Base-by-base conservation (phyloP, 192 early-diverging fungal genomes). In the Coemansia sp. region DNA sequence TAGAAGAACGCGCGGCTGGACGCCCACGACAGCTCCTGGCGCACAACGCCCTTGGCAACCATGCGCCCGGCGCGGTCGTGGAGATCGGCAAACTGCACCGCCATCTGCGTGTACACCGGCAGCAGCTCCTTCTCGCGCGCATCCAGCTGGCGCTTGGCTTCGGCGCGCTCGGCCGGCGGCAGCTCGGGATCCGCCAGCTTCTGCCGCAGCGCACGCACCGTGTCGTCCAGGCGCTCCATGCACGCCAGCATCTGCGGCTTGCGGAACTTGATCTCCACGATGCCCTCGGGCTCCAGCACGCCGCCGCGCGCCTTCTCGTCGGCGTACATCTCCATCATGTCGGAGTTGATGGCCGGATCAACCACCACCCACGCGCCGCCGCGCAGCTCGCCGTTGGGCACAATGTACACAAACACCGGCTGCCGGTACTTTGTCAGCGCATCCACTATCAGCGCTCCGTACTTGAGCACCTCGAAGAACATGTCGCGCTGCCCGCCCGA, bases 321-420 rank as follows among this genome's bases (percentile, higher is more conserved):
- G 17, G 95, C 95, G 69, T 99, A 99, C 97, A 99, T 99, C 79
- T 99, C 97, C 97, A 99, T 99, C 90, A 93, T 91, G 57, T 96
- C 89, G 32, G 90, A 79, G 81, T 99, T 98, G 81, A 99, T 99
- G 6, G 91, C 93, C 22, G 95, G 95, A 68, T 99, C 97, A 0
- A 99, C 81, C 0, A 98, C 96, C 14, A 97, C 97, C 97, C 97
- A 99, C 10, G 96, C 94, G 61, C 97, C 97, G 76, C 97, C 97
- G 75, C 96, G 91, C 55, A 99, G 87, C 84, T 99, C 97, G 72
- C 97, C 97, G 68, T 92, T 90, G 46, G 90, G 91, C 13, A 98
- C 84, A 19, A 99, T 85, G 74, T 99, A 99, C 13, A 99, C 92
- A 75, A 99, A 97, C 38, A 99, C 92, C 10, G 97, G 96, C 79